phyloP scores from a whole-genome alignment of 257 asterid species.

The Verbascum thapsus region DNA sequence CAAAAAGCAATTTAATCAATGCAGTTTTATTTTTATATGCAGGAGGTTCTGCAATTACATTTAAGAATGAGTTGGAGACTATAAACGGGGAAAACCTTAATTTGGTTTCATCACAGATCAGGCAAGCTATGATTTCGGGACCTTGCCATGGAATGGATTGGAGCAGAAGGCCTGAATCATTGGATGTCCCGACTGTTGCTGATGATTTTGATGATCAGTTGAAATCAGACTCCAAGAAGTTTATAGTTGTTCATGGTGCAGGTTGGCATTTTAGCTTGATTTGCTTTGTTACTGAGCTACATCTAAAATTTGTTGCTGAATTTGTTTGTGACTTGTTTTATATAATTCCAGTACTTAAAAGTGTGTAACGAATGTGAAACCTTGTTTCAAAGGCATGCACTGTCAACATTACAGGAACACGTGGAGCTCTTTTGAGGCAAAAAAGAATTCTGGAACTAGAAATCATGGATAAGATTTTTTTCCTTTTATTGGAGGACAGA shows the following conservation, averaged over 20 bases:
- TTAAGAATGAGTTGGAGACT: slow-evolving; percentile 80
- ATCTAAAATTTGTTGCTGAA: background rate
- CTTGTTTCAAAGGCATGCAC: slow-evolving; percentile 13
- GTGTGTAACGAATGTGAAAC: slow-evolving; percentile 15
- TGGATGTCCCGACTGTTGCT: slow-evolving; percentile 40
- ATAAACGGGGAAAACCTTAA: slow-evolving; percentile 67
- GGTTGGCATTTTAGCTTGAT: slow-evolving; percentile 49
- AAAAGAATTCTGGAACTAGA: background rate
- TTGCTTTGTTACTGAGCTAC: slow-evolving; percentile 20
- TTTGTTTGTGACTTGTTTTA: slow-evolving; percentile 7
- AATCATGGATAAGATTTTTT: background rate
- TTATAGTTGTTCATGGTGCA: slow-evolving; percentile 93
- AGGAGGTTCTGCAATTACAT: slow-evolving; percentile 96
- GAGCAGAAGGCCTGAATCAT: slow-evolving; percentile 80
- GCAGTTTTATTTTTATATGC: slow-evolving; percentile 25
- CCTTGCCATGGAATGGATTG: slow-evolving; percentile 79
- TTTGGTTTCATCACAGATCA: slow-evolving; percentile 70
- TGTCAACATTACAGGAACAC: background rate
- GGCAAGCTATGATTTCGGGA: slow-evolving; percentile 63
- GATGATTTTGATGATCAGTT: slow-evolving; percentile 46
- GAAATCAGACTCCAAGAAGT: slow-evolving; percentile 47
- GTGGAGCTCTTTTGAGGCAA: background rate
- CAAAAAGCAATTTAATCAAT: background rate
- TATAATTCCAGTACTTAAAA: slow-evolving; percentile 9
- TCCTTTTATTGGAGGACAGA: background rate